Evolutionary conservation across 2,329 filamentous ascomycete species (phyloP), one percentile per base, ranked within the genome.

Genomic region (Curvularia hawaiiensis): DNA sequence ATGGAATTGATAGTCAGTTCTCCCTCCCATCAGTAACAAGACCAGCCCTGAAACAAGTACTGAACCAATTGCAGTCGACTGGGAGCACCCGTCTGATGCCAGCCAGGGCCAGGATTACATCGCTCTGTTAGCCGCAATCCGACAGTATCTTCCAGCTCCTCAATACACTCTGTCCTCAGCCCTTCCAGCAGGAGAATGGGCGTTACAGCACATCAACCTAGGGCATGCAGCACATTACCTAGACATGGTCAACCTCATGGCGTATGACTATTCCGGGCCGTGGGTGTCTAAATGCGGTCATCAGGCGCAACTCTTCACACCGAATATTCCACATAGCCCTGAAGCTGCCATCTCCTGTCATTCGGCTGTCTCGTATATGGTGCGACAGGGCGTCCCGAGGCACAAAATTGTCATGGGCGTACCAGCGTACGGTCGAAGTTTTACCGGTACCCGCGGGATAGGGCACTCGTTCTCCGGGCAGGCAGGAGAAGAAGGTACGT

Each of bases 181-280:
- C 33, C 82, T 95, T 5, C 90, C 91, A 3, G 89, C 88, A 11
- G 85, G 82, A 40, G 82, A 85, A 71, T 84, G 85, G 77, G 82
- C 88, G 0, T 79, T 95, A 53, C 84, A 86, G 65, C 82, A 89
- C 68, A 90, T 94, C 71, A 85, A 92, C 70, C 79, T 94, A 11
- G 78, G 75, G 22, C 79, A 81, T 55, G 85, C 88, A 11, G 83
- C 88, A 49, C 78, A 84, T 45, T 87, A 90, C 64, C 80, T 95
- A 35, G 90, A 94, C 74, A 83, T 88, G 61, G 79, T 95, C 73
- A 94, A 94, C 73, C 78, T 95, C 35, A 91, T 90, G 84, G 85
- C 90, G 1, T 95, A 92, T 75, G 90, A 95, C 74, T 90, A 93
- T 69, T 87, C 84, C 26, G 90, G 90, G 1, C 80, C 85, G 3